phyloP scores from a whole-genome alignment of 2,329 filamentous ascomycete genomes.

The Aspergillus tamarii region DNA sequence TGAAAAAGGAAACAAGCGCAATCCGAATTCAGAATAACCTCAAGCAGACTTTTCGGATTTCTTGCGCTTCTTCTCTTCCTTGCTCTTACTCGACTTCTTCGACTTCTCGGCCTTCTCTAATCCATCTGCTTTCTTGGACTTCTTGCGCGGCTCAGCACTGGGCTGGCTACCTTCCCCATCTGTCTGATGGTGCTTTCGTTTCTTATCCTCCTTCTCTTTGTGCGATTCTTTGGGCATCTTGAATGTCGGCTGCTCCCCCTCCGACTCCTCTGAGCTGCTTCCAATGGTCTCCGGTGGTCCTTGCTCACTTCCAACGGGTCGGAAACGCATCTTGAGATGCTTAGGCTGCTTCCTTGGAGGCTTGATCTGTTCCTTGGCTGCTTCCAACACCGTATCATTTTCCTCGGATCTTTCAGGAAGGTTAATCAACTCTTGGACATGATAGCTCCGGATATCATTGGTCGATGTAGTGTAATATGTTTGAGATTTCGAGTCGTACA shows the following conservation, averaged over 20 bases:
- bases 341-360: constrained; percentile 46
- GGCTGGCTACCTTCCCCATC: constrained; percentile 32
- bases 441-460: constrained; percentile 36
- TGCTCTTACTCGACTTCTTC: constrained; percentile 39
- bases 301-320: constrained; percentile 43
- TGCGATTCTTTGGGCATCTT: constrained; percentile 32
- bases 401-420: constrained; percentile 31
- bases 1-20: constrained; percentile 21
- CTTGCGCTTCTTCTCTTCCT: constrained; percentile 46
- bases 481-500: constrained; percentile 41
- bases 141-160: constrained; percentile 37
- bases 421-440: constrained; percentile 41
- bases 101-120: constrained; percentile 32
- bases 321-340: constrained; percentile 50
- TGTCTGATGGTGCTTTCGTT: constrained; percentile 41
- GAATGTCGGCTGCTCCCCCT: constrained; percentile 37
- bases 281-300: constrained; percentile 39
- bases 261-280: constrained; percentile 42
- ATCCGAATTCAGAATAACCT: constrained; percentile 27
- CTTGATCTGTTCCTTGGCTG: constrained; percentile 35
- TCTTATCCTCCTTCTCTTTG: constrained; percentile 37
- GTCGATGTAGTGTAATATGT: constrained; percentile 34
- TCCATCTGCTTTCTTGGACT: constrained; percentile 40
- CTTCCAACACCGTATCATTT: constrained; percentile 28
- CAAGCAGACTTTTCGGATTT: constrained; percentile 40